phyloP scores from a whole-genome alignment of 2,329 filamentous ascomycete species.

The Talaromyces marneffei region DNA sequence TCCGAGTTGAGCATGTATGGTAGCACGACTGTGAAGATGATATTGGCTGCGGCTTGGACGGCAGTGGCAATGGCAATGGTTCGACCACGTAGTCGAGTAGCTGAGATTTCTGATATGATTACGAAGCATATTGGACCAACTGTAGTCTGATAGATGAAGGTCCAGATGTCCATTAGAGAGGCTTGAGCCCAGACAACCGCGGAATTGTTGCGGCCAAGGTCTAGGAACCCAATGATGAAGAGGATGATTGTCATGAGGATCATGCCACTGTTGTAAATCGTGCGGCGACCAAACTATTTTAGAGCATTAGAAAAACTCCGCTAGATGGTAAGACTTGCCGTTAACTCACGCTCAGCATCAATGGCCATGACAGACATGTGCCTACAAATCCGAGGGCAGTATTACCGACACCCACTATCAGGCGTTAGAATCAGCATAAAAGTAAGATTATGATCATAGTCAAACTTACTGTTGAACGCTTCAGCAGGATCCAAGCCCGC shows the following conservation, averaged over 20 bases:
- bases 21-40: conserved; percentile 13
- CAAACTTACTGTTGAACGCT: conserved; percentile 37
- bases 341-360: conserved; percentile 38
- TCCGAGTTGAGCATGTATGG: conserved; percentile 20
- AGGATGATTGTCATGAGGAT: conserved; percentile 38
- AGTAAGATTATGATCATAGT: conserved; percentile 37
- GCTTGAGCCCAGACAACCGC: conserved; percentile 31
- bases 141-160: conserved; percentile 35
- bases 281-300: conserved; percentile 36
- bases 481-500: conserved; percentile 35
- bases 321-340: conserved; percentile 17
- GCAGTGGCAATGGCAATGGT: conserved; percentile 16
- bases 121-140: conserved; percentile 31
- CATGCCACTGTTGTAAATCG: conserved; percentile 39
- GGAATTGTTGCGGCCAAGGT: conserved; percentile 29
- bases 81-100: conserved; percentile 14
- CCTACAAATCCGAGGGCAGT: conserved; percentile 36
- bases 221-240: conserved; percentile 36
- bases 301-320: conserved; percentile 18
- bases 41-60: conserved; percentile 12
- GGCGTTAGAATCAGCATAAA: conserved; percentile 28
- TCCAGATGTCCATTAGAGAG: conserved; percentile 30
- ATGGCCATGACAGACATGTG: conserved; percentile 35
- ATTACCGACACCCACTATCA: conserved; percentile 25
- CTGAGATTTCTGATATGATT: conserved; percentile 16